Evolutionary conservation across 2,329 filamentous ascomycete species (phyloP).

Genomic region (Colletotrichum destructivum): DNA sequence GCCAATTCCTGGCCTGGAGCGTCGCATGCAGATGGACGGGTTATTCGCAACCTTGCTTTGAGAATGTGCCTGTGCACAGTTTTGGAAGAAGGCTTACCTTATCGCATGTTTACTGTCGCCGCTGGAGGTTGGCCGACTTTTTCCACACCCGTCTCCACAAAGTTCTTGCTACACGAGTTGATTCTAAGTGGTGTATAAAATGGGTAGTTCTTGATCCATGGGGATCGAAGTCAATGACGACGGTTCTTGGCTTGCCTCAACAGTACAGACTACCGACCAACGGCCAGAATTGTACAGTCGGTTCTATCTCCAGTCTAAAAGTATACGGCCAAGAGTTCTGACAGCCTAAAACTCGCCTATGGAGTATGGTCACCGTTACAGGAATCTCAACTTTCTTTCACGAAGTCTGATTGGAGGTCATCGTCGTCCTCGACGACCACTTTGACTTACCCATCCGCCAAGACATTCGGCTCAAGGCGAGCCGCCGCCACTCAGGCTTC

Average conservation of each 20-base stretch:
- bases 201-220: not conserved
- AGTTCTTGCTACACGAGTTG: not conserved
- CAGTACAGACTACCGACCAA: no score
- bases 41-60: constrained; percentile 4
- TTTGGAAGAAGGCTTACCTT: constrained; percentile 17
- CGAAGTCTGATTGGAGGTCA: no score
- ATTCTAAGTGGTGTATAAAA: no score
- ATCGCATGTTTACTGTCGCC: not conserved
- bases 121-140: not conserved
- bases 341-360: no score
- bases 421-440: no score
- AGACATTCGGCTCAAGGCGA: not conserved
- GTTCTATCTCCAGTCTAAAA: no score
- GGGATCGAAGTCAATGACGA: not conserved
- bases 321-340: no score
- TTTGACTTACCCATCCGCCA: not conserved
- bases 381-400: no score
- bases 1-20: constrained; percentile 26
- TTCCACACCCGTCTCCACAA: not conserved
- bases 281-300: no score
- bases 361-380: no score
- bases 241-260: not conserved
- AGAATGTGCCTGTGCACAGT: constrained; percentile 10
- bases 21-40: constrained; percentile 9
- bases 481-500: not conserved